Evolutionary conservation across 2,329 filamentous ascomycete species (phyloP).

Genomic region (Colletotrichum navitas): DNA sequence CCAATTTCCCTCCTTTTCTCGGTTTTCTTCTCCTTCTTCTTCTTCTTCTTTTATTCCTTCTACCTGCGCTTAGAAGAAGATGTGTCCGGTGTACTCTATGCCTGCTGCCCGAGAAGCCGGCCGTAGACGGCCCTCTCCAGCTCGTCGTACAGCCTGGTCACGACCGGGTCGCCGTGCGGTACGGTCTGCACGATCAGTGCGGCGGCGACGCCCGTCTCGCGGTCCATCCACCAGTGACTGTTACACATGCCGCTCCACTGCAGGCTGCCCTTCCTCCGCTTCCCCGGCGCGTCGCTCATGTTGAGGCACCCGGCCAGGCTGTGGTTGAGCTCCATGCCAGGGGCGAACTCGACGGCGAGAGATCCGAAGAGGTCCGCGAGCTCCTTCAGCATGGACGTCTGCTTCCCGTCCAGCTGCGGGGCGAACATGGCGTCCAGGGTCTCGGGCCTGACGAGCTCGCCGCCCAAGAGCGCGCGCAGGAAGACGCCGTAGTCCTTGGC

Average conservation of each 20-base stretch:
- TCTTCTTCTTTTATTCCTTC: neutral
- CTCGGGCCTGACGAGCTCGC: slow-evolving; percentile 48
- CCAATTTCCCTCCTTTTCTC: neutral
- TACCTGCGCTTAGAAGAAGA: too few relatives aligned
- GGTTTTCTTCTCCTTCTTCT: neutral
- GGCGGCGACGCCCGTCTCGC: slow-evolving; percentile 55
- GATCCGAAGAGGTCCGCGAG: slow-evolving; percentile 44
- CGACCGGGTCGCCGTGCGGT: slow-evolving; percentile 54
- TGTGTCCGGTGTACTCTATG: neutral
- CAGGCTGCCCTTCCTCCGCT: slow-evolving; percentile 57
- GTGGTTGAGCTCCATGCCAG: slow-evolving; percentile 51
- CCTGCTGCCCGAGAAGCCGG: slow-evolving; percentile 31
- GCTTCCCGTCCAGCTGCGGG: slow-evolving; percentile 55
- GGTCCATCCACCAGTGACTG: slow-evolving; percentile 58
- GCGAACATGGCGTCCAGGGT: slow-evolving; percentile 53
- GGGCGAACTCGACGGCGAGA: slow-evolving; percentile 54
- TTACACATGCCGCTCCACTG: slow-evolving; percentile 60
- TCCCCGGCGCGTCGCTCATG: slow-evolving; percentile 54
- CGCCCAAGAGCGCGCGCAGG: slow-evolving; percentile 51
- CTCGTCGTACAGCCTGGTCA: slow-evolving; percentile 53
- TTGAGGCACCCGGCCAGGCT: slow-evolving; percentile 57
- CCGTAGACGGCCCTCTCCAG: slow-evolving; percentile 56
- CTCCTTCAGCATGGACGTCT: slow-evolving; percentile 45
- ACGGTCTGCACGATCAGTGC: slow-evolving; percentile 55
- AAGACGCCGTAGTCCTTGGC: slow-evolving; percentile 56